Evolutionary conservation across 352 stramenopile genomes (phyloP).

Genomic region (Globisporangium orthogonon): DNA sequence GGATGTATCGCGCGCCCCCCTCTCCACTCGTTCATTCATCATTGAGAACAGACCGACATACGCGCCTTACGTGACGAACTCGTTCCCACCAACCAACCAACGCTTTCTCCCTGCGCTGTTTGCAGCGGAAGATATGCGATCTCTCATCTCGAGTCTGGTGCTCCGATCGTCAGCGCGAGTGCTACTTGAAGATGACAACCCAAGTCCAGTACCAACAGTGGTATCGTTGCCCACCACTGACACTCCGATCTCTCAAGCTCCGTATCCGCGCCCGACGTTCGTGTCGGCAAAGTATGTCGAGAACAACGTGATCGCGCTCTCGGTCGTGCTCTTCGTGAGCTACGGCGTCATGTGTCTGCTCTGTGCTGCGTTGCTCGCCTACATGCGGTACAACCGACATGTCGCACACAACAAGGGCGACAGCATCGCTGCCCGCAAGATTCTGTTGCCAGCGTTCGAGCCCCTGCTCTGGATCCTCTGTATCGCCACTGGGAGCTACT

Average conservation of each 20-base stretch:
- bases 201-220: too few species aligned
- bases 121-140: not conserved
- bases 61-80: not conserved
- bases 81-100: not conserved
- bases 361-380: slow-evolving; percentile 31
- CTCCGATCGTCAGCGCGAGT: not conserved
- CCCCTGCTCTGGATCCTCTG: slow-evolving; percentile 36
- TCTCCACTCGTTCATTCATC: not conserved
- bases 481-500: slow-evolving; percentile 9
- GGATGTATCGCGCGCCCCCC: too few species aligned
- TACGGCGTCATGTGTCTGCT: slow-evolving; percentile 31
- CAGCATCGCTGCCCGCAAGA: slow-evolving; percentile 39
- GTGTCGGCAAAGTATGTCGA: slow-evolving; percentile 9
- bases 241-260: not conserved
- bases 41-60: not conserved
- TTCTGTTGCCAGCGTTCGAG: slow-evolving; percentile 38
- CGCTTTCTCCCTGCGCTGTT: too few species aligned
- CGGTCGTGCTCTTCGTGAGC: slow-evolving; percentile 8
- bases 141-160: not conserved
- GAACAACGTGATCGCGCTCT: slow-evolving; percentile 10
- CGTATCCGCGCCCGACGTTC: not conserved
- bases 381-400: slow-evolving; percentile 53
- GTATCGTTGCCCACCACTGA: not conserved
- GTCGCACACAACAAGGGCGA: slow-evolving; percentile 39
- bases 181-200: not conserved